Evolutionary conservation across 2,329 filamentous ascomycete genomes (phyloP), one percentile per base, ranked within the genome.

Genomic region (Fusarium armeniacum): DNA sequence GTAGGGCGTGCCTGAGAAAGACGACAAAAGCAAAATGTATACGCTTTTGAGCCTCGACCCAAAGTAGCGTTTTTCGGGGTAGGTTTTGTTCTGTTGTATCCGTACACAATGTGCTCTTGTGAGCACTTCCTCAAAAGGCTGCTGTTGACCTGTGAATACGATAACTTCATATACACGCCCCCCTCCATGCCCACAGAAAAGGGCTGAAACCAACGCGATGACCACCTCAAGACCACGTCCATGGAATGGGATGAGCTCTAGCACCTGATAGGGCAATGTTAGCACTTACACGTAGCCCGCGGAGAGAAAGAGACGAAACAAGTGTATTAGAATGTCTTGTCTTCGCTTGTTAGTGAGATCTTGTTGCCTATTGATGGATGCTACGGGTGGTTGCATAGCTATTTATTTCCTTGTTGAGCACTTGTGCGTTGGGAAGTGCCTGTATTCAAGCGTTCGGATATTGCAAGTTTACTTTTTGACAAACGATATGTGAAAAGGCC

Each of bases 201-300:
- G 41, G 65, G 64, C 56, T 62, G 52, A 65, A 62, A 58, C 68
- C 54, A 70, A 72, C 53, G 54, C 59, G 58, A 59, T 40, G 57
- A 36, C 64, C 59, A 67, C 53, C 58, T 61, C 45, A 66, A 58
- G 70, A 71, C 70, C 67, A 67, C 71, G 58, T 30, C 67, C 44
- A 30, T 73, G 70, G 70, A 69, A 73, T 71, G 67, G 57, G 61
- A 60, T 64, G 58, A 45, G 47, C 32, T 58, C 58, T 62, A 59
- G 70, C 15, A 69, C 70, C 61, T 58, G 65, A 73, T 65, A 69
- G 70, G 50, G 58, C 59, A 72, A 71, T 53, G 30, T 16, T 35
- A 43, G 32, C 40, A 32, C 12, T 11, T 30, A 26, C 5, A 6
- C 12, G 30, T 24, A 40, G 28, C 28, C 9, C 10, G 9, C 9